These are phyloP conservation scores for Cladosporium sp. DNA, from an alignment of 2,329 filamentous ascomycete genomes.

Conservation along the genomic window DNA sequence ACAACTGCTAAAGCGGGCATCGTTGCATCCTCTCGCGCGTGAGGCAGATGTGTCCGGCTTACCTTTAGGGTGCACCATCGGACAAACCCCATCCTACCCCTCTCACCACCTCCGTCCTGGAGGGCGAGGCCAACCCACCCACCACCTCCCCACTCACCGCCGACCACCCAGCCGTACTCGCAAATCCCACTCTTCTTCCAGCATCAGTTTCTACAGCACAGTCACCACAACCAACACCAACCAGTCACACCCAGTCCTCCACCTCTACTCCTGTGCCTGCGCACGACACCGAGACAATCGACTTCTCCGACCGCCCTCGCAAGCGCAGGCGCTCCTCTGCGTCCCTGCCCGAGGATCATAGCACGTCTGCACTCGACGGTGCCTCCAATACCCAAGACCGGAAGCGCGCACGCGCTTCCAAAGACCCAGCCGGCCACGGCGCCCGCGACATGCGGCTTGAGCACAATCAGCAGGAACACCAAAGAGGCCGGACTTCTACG, in stretches of 20 bases:
- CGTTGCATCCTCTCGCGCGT: background rate
- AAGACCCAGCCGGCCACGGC: slow-evolving; percentile 24
- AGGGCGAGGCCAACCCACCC: slow-evolving; percentile 27
- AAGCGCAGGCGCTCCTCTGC: slow-evolving; percentile 35
- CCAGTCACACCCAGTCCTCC: slow-evolving; percentile 20
- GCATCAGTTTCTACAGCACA: slow-evolving; percentile 37
- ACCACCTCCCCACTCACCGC: slow-evolving; percentile 32
- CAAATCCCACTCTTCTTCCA: slow-evolving; percentile 26
- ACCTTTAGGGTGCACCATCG: slow-evolving; percentile 11
- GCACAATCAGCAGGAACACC: slow-evolving; percentile 40
- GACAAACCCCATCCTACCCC: slow-evolving; percentile 22
- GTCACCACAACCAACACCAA: slow-evolving; percentile 18
- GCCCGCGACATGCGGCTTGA: slow-evolving; percentile 43
- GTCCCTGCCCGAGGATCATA: slow-evolving; percentile 26
- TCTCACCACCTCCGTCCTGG: slow-evolving; percentile 32
- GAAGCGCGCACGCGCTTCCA: slow-evolving; percentile 46
- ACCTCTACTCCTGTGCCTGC: slow-evolving; percentile 2
- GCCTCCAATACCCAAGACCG: slow-evolving; percentile 35
- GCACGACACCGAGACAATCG: slow-evolving; percentile 25
- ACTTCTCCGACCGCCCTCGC: slow-evolving; percentile 29
- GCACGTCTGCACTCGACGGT: slow-evolving; percentile 28
- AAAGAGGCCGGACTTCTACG: slow-evolving; percentile 38
- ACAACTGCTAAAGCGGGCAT: background rate
- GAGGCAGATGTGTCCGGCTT: slow-evolving; percentile 17
- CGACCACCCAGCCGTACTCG: slow-evolving; percentile 33